These are phyloP conservation scores for Sporisorium scitamineum DNA, from an alignment of 1,284 basidiomycete genomes.

Conservation along the genomic window DNA sequence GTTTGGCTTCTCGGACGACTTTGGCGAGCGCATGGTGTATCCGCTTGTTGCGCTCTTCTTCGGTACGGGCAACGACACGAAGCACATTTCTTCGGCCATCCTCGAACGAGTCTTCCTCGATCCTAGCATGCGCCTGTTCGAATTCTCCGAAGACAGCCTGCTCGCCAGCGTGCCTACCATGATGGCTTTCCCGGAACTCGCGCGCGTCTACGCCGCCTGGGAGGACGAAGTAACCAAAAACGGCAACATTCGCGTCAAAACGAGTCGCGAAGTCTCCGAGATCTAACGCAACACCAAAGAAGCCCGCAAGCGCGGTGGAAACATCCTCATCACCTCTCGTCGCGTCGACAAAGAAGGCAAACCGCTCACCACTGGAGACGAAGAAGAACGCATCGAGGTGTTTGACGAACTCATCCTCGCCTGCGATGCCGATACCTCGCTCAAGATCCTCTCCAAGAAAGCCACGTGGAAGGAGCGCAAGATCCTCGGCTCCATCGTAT, in stretches of 20 bases:
- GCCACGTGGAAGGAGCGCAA: slow-evolving; percentile 75
- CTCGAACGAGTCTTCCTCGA: slow-evolving; percentile 75
- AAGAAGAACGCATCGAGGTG: slow-evolving; percentile 69
- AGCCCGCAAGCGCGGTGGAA: slow-evolving; percentile 49
- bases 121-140: slow-evolving; percentile 73
- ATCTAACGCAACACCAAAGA: slow-evolving; percentile 65
- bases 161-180: slow-evolving; percentile 71
- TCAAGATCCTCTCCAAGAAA: slow-evolving; percentile 74
- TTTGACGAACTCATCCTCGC: slow-evolving; percentile 77
- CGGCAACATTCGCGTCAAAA: slow-evolving; percentile 72
- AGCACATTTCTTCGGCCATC: slow-evolving; percentile 75
- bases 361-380: slow-evolving; percentile 37
- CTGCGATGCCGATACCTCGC: slow-evolving; percentile 75
- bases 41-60: slow-evolving; percentile 75
- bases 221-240: slow-evolving; percentile 71
- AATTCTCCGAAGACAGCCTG: slow-evolving; percentile 62
- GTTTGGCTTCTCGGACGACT: slow-evolving; percentile 70
- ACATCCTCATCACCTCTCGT: slow-evolving; percentile 52
- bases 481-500: slow-evolving; percentile 76
- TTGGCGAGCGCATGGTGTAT: slow-evolving; percentile 75
- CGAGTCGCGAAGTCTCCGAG: slow-evolving; percentile 71
- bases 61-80: slow-evolving; percentile 77
- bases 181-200: slow-evolving; percentile 72
- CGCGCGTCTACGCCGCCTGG: slow-evolving; percentile 73
- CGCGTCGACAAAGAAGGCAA: slow-evolving; percentile 49